Evolutionary conservation across 2,329 filamentous ascomycete genomes (phyloP), one percentile per base, ranked within the genome.

Genomic region (Aspergillus udagawae): DNA sequence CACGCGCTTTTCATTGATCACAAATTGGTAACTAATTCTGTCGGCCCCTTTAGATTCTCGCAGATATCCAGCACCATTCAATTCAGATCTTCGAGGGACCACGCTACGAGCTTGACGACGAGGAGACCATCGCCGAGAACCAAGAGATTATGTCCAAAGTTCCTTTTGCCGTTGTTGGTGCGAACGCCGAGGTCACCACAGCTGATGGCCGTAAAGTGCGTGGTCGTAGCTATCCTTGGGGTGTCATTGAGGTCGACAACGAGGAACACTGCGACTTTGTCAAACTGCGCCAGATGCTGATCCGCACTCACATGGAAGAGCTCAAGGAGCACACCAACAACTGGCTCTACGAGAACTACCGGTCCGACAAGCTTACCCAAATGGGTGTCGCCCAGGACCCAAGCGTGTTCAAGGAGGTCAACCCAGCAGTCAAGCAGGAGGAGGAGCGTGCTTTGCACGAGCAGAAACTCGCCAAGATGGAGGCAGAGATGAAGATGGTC

Each of bases 271-370:
- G 94, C 74, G 94, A 99, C 80, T 99, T 99, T 67, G 94, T 97
- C 79, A 99, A 99, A 87, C 87, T 99, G 61, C 92, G 94, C 77
- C 94, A 99, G 80, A 99, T 99, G 94, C 87, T 99, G 67, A 97
- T 99, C 82, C 90, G 94, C 77, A 99, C 94, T 56, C 94, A 99
- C 85, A 99, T 99, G 94, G 94, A 99, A 77, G 94, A 99, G 82
- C 91, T 99, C 82, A 99, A 99, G 88, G 94, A 99, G 83, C 91
- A 99, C 83, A 99, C 94, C 78, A 99, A 97, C 87, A 99, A 99
- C 82, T 86, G 84, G 65, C 83, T 99, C 70, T 99, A 99, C 82
- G 94, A 99, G 84, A 97, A 97, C 85, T 99, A 99, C 88, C 89
- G 94, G 79, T 97, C 93, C 72, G 94, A 97, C 82, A 99, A 99